These are phyloP conservation scores for Mucor velutinosus DNA, from an alignment of 371 early-diverging fungal genomes.

Conservation along the genomic window DNA sequence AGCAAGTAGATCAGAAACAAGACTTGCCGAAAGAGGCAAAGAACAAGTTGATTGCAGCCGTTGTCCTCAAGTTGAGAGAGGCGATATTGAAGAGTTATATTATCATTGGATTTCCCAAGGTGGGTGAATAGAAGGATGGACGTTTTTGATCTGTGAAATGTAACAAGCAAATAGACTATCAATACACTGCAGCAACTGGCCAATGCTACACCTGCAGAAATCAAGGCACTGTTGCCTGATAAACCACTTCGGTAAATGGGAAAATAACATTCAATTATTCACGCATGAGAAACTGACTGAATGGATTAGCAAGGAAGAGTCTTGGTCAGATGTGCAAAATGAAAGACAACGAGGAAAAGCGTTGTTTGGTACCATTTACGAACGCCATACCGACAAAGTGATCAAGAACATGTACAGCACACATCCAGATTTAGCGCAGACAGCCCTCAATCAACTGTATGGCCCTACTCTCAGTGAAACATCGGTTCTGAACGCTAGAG, in stretches of 20 bases:
- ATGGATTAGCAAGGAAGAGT: constrained; percentile 23
- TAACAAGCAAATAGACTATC: constrained; percentile 30
- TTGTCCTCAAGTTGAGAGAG: constrained; percentile 36
- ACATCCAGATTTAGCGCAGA: constrained; percentile 41
- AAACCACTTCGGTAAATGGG: constrained; percentile 22
- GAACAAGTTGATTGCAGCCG: constrained; percentile 11
- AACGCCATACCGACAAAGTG: constrained; percentile 32
- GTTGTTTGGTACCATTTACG: constrained; percentile 38
- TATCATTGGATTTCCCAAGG: constrained; percentile 43
- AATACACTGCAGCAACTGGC: constrained; percentile 33
- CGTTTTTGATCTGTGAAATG: not conserved
- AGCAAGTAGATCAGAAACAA: constrained; percentile 7
- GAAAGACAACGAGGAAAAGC: constrained; percentile 59
- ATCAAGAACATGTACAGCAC: constrained; percentile 26
- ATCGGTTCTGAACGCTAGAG: constrained; percentile 25
- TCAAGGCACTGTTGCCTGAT: constrained; percentile 16
- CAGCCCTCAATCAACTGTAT: constrained; percentile 42
- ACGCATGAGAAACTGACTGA: not conserved
- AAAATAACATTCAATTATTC: not conserved
- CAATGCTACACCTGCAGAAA: constrained; percentile 24
- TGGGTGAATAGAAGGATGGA: not conserved
- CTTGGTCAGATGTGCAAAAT: constrained; percentile 82
- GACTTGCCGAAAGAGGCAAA: constrained; percentile 4
- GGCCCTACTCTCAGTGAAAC: constrained; percentile 34
- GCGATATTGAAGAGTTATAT: constrained; percentile 38